Conservation (phyloP, 2,329 filamentous ascomycete genomes). For the Diplodia mutila region DNA sequence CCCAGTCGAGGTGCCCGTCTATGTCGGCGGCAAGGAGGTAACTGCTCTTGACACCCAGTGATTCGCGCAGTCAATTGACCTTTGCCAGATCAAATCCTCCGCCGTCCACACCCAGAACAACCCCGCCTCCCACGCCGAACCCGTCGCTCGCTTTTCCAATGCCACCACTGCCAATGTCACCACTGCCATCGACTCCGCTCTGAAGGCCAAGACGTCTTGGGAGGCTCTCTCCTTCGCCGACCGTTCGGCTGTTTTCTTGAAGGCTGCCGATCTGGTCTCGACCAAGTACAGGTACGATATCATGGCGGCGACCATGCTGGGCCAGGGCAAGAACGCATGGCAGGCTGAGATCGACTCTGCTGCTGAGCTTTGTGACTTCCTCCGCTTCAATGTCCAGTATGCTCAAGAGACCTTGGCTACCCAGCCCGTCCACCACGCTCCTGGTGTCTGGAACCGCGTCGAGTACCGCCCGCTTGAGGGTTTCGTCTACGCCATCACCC, state of each 20-base stretch:
- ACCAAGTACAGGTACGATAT: conserved; percentile 96
- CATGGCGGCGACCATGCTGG: conserved; percentile 94
- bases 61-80: not conserved
- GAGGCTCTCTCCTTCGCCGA: conserved; percentile 86
- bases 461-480: conserved; percentile 91
- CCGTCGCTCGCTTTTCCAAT: conserved; percentile 82
- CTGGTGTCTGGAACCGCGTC: conserved; percentile 87
- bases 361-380: conserved; percentile 88
- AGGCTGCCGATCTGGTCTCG: conserved; percentile 87
- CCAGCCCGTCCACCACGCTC: conserved; percentile 81
- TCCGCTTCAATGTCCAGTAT: conserved; percentile 92
- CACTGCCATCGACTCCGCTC: conserved; percentile 78
- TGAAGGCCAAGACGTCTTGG: conserved; percentile 86
- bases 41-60: conserved; percentile 28
- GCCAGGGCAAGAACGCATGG: conserved; percentile 98
- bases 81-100: conserved; percentile 65
- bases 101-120: conserved; percentile 73
- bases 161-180: conserved; percentile 77
- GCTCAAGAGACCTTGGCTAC: conserved; percentile 87
- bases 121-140: conserved; percentile 76
- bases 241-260: conserved; percentile 90
- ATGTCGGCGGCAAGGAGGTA: conserved; percentile 82
- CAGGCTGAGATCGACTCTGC: conserved; percentile 98
- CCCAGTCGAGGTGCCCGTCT: conserved; percentile 77
- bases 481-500: conserved; percentile 91